Evolutionary conservation across 305 asterid species (phyloP).

Genomic region (Withania somnifera): DNA sequence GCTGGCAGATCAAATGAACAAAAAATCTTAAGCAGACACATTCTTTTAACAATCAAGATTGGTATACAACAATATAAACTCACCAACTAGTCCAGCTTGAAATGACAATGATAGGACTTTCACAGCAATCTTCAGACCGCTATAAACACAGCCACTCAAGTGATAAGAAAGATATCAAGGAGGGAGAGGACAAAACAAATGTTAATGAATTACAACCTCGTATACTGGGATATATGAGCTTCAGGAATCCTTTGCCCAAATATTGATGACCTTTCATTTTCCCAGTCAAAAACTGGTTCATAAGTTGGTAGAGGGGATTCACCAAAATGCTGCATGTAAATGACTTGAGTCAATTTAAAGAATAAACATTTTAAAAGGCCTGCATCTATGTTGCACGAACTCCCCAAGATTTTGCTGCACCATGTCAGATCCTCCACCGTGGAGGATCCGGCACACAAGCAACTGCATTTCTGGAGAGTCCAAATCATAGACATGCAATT

Average conservation of each 20-base stretch:
- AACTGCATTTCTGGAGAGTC: no score
- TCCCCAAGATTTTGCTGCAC: no score
- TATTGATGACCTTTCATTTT: constrained; percentile 78
- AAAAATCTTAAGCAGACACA: constrained; percentile 9
- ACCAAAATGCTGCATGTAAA: constrained; percentile 84
- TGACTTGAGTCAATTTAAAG: constrained; percentile 3
- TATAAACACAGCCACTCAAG: constrained; percentile 28
- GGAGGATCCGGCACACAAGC: no score
- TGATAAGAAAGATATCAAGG: not conserved
- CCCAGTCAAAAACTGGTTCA: constrained; percentile 99
- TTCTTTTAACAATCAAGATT: constrained; percentile 7
- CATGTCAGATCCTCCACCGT: no score
- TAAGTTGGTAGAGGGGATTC: constrained; percentile 93
- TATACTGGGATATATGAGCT: constrained; percentile 65
- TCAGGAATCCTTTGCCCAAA: constrained; percentile 94
- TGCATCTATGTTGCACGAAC: not conserved
- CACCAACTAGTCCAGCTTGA: constrained; percentile 97
- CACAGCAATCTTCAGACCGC: constrained; percentile 96
- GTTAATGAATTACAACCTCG: constrained; percentile 41
- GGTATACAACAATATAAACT: constrained; percentile 31
- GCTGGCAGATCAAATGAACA: constrained; percentile 5
- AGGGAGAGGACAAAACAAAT: not conserved
- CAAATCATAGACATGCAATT: not conserved
- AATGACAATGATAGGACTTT: constrained; percentile 85
- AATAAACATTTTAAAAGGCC: not conserved